These are phyloP conservation scores for Nakazawaea anatomiae DNA, from an alignment of 805 yeast species.

Conservation along the genomic window DNA sequence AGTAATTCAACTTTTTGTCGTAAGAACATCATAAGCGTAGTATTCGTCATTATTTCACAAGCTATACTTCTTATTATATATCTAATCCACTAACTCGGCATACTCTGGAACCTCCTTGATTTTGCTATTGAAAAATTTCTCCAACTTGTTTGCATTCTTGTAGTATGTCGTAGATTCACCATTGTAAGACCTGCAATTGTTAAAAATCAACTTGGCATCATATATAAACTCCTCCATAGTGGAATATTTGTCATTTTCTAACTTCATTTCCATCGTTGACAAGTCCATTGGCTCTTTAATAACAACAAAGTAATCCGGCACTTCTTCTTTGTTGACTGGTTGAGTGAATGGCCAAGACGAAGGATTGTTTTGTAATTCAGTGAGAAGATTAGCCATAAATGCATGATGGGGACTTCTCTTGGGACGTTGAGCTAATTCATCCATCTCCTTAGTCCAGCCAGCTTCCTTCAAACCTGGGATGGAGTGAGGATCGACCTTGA, in stretches of 20 bases:
- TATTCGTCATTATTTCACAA: no score
- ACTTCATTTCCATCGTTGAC: slow-evolving; percentile 88
- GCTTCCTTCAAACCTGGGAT: slow-evolving; percentile 91
- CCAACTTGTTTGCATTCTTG: slow-evolving; percentile 91
- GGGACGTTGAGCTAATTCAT: slow-evolving; percentile 90
- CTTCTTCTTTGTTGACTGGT: slow-evolving; percentile 91
- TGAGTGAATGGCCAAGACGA: slow-evolving; percentile 97
- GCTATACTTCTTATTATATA: no score
- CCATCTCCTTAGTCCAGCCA: slow-evolving; percentile 99
- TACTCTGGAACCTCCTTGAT: slow-evolving; percentile 91
- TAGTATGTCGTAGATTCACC: slow-evolving; percentile 92
- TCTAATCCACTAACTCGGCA: slow-evolving; percentile 65
- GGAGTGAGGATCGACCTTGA: slow-evolving; percentile 65
- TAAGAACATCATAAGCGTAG: no score
- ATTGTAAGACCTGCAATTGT: slow-evolving; percentile 89
- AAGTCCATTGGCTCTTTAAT: slow-evolving; percentile 98
- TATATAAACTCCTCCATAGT: slow-evolving; percentile 87
- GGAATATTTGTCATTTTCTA: slow-evolving; percentile 88
- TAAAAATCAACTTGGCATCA: slow-evolving; percentile 80
- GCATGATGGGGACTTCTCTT: slow-evolving; percentile 93
- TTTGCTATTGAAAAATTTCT: slow-evolving; percentile 78
- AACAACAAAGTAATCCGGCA: slow-evolving; percentile 92
- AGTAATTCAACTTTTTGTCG: no score
- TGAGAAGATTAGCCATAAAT: slow-evolving; percentile 80
- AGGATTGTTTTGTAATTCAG: slow-evolving; percentile 90